Percentiles rank a stretch among this genome's conserved stretches.
Conservation (phyloP, 2,329 filamentous ascomycete species). For the Ophiostoma ulmi region DNA sequence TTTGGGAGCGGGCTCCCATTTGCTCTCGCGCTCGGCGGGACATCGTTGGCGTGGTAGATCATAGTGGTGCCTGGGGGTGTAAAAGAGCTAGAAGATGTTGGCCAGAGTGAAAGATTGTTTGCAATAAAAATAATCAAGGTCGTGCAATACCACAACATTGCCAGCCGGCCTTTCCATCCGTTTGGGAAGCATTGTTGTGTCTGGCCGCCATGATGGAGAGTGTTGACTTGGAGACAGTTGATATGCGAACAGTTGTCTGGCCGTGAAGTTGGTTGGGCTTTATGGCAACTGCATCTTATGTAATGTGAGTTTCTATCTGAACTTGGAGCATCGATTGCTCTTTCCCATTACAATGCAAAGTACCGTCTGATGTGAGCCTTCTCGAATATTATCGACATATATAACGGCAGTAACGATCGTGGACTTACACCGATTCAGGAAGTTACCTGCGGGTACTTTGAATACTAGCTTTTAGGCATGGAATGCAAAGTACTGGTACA, state of each 20-base stretch:
- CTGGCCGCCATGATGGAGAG: background rate
- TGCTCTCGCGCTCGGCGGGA: background rate
- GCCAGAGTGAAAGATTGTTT: background rate
- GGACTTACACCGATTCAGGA: conserved; percentile 20
- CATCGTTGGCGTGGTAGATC: background rate
- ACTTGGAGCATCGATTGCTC: background rate
- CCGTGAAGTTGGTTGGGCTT: background rate
- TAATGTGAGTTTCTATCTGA: background rate
- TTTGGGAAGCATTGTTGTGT: background rate
- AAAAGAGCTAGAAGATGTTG: background rate
- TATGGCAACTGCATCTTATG: background rate
- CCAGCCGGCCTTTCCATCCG: background rate
- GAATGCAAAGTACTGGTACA: conserved; percentile 8
- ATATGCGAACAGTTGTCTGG: conserved; percentile 9
- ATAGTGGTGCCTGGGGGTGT: background rate
- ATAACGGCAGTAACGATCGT: background rate
- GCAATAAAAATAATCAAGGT: background rate
- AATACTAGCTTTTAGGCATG: background rate
- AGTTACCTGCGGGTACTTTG: background rate
- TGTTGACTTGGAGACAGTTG: conserved; percentile 22
- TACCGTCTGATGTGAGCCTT: background rate
- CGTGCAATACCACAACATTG: background rate
- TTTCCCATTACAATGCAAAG: background rate
- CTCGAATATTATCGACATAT: background rate
- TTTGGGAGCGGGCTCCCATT: conserved; percentile 1